Percentiles rank a stretch among this genome's conserved stretches.
These are phyloP conservation scores for Falciphora oryzae DNA, from an alignment of 2,329 filamentous ascomycete genomes.

Conservation along the genomic window DNA sequence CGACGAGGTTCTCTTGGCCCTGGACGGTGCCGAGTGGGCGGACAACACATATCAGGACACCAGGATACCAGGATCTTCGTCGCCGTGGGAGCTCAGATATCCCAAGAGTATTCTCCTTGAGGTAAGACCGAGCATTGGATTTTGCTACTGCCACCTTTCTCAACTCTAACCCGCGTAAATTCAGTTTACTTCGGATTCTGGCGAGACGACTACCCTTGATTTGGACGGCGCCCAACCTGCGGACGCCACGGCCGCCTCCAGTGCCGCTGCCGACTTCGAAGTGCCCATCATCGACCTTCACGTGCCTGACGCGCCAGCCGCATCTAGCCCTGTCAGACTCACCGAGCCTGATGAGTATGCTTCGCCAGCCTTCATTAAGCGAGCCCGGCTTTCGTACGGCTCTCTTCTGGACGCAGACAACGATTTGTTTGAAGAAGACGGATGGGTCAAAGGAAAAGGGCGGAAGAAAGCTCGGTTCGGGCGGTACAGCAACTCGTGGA, in stretches of 20 bases:
- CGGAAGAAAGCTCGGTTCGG: slow-evolving; percentile 68
- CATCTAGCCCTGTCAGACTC: slow-evolving; percentile 11
- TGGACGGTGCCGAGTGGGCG: slow-evolving; percentile 65
- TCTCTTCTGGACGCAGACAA: slow-evolving; percentile 57
- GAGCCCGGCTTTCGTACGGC: slow-evolving; percentile 63
- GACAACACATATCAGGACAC: slow-evolving; percentile 40
- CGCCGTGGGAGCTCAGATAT: slow-evolving; percentile 57
- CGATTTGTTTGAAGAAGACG: slow-evolving; percentile 67
- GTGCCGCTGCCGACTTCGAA: not conserved
- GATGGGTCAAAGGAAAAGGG: slow-evolving; percentile 50
- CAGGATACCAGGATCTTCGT: slow-evolving; percentile 42
- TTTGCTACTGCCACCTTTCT: not conserved
- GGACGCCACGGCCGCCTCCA: not conserved
- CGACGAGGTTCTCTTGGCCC: slow-evolving; percentile 63
- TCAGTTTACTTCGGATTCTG: slow-evolving; percentile 19
- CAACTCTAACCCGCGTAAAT: not conserved
- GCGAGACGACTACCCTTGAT: slow-evolving; percentile 43
- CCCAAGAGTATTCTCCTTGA: slow-evolving; percentile 42
- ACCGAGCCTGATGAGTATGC: slow-evolving; percentile 52
- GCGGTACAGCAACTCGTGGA: slow-evolving; percentile 65
- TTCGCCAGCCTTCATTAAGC: slow-evolving; percentile 76
- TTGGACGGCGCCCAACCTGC: slow-evolving; percentile 38
- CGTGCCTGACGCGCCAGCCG: slow-evolving; percentile 11
- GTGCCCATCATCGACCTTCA: slow-evolving; percentile 8
- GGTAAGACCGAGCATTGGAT: slow-evolving; percentile 23